Percentiles rank a stretch among this genome's conserved stretches.
phyloP scores from a whole-genome alignment of 495 filamentous ascomycete genomes.

The Friedmanniomyces simplex region DNA sequence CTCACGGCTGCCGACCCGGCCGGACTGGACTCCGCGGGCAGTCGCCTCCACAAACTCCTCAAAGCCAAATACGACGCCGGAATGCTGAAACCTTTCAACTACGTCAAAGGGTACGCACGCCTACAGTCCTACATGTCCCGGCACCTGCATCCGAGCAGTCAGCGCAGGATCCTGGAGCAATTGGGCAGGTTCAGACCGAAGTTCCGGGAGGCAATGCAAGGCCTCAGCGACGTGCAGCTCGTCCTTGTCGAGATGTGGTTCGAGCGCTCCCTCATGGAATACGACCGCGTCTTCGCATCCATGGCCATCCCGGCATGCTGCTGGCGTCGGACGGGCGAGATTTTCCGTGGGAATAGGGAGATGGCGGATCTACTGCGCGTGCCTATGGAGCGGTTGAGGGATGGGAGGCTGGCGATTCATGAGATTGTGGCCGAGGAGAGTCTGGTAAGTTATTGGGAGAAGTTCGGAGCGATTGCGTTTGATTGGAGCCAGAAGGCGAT shows the following conservation, averaged over 20 bases:
- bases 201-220: slow-evolving; percentile 90
- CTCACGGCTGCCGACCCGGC: slow-evolving; percentile 92
- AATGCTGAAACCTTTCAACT: slow-evolving; percentile 91
- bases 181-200: slow-evolving; percentile 88
- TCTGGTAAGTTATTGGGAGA: slow-evolving; percentile 96
- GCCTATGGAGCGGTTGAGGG: slow-evolving; percentile 78
- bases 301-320: slow-evolving; percentile 98
- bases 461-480: slow-evolving; percentile 97
- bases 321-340: slow-evolving; percentile 94
- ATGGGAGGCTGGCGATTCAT: slow-evolving; percentile 89
- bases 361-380: slow-evolving; percentile 97
- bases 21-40: slow-evolving; percentile 82
- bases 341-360: slow-evolving; percentile 95
- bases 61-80: slow-evolving; percentile 93
- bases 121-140: slow-evolving; percentile 83
- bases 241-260: slow-evolving; percentile 98
- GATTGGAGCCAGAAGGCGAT: slow-evolving; percentile 94
- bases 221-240: slow-evolving; percentile 80
- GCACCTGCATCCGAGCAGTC: slow-evolving; percentile 65
- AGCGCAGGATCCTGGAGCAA: slow-evolving; percentile 80
- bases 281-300: slow-evolving; percentile 94
- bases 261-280: slow-evolving; percentile 86
- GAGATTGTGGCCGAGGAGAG: slow-evolving; percentile 92
- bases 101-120: slow-evolving; percentile 88
- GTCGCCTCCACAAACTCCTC: slow-evolving; percentile 89